Evolutionary conservation across 768 basidiomycete species (phyloP).

Genomic region (Naganishia onofrii): DNA sequence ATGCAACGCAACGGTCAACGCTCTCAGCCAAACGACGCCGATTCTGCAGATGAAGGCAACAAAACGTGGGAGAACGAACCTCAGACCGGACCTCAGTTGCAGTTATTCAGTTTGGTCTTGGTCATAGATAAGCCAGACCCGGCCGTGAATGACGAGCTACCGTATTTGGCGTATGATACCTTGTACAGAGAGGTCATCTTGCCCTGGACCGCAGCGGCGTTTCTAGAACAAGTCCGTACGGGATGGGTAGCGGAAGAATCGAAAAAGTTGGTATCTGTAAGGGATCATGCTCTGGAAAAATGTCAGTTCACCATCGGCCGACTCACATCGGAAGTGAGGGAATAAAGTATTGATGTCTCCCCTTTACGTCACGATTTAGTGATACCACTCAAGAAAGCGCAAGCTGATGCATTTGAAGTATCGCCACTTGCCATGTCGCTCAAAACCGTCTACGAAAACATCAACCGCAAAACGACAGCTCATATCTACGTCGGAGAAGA

Average conservation of each 20-base stretch:
- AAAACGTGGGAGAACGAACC: conserved; percentile 22
- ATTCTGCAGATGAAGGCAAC: not conserved
- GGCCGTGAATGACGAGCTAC: conserved; percentile 34
- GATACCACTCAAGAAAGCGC: conserved; percentile 43
- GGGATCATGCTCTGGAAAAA: conserved; percentile 64
- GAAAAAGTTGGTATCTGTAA: conserved; percentile 65
- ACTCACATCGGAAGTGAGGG: not conserved
- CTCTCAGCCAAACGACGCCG: not conserved
- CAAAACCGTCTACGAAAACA: conserved; percentile 71
- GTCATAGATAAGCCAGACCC: conserved; percentile 88
- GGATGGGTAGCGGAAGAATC: conserved; percentile 84
- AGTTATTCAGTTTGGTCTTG: conserved; percentile 73
- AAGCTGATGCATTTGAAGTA: conserved; percentile 59
- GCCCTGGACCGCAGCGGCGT: conserved; percentile 84
- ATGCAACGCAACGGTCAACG: not conserved
- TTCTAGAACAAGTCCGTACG: conserved; percentile 80
- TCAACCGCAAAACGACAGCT: conserved; percentile 72
- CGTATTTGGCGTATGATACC: conserved; percentile 57
- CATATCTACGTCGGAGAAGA: conserved; percentile 74
- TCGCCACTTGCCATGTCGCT: conserved; percentile 78
- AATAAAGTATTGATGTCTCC: conserved; percentile 54
- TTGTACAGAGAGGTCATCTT: conserved; percentile 87
- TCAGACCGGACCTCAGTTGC: conserved; percentile 39
- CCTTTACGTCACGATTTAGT: conserved; percentile 35
- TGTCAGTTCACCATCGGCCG: conserved; percentile 36